Evolutionary conservation across 2,329 filamentous ascomycete genomes (phyloP).

Genomic region (Verticillium alfalfae): DNA sequence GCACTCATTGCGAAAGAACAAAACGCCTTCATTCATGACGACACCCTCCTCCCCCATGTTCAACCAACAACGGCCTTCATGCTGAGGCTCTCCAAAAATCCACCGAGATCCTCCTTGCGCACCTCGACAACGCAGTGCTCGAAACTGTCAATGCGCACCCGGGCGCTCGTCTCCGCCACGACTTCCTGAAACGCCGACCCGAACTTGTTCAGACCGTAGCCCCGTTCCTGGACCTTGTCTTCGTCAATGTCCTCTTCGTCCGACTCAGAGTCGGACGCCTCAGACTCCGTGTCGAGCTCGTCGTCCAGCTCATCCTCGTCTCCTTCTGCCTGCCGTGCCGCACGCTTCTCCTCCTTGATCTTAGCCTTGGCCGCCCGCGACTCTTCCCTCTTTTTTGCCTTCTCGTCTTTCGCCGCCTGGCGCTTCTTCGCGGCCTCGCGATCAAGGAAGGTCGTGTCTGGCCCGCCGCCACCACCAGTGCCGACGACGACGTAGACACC

Average conservation of each 20-base stretch:
- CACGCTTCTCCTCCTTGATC: slow-evolving; percentile 55
- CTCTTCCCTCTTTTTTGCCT: slow-evolving; percentile 57
- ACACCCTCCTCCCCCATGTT: slow-evolving; percentile 2
- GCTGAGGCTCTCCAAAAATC: slow-evolving; percentile 86
- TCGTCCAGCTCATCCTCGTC: slow-evolving; percentile 45
- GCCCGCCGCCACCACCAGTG: slow-evolving; percentile 79
- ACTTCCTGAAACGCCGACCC: slow-evolving; percentile 95
- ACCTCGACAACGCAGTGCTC: slow-evolving; percentile 97
- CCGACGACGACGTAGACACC: slow-evolving; percentile 91
- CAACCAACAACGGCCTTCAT: slow-evolving; percentile 78
- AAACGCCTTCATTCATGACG: neutral
- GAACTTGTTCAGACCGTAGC: slow-evolving; percentile 81
- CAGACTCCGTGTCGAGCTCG: slow-evolving; percentile 37
- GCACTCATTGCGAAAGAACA: neutral
- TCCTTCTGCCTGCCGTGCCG: slow-evolving; percentile 41
- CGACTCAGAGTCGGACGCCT: slow-evolving; percentile 31
- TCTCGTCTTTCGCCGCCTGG: slow-evolving; percentile 57
- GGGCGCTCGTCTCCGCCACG: slow-evolving; percentile 80
- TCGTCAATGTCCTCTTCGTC: slow-evolving; percentile 51
- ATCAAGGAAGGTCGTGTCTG: slow-evolving; percentile 64
- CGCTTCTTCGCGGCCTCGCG: slow-evolving; percentile 60
- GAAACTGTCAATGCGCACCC: slow-evolving; percentile 91
- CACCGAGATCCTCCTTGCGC: slow-evolving; percentile 87
- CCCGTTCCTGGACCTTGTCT: slow-evolving; percentile 49
- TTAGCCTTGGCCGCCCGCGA: slow-evolving; percentile 51